These are phyloP conservation scores for Beauveria rudraprayagi DNA, from an alignment of 2,329 filamentous ascomycete species.

Conservation along the genomic window DNA sequence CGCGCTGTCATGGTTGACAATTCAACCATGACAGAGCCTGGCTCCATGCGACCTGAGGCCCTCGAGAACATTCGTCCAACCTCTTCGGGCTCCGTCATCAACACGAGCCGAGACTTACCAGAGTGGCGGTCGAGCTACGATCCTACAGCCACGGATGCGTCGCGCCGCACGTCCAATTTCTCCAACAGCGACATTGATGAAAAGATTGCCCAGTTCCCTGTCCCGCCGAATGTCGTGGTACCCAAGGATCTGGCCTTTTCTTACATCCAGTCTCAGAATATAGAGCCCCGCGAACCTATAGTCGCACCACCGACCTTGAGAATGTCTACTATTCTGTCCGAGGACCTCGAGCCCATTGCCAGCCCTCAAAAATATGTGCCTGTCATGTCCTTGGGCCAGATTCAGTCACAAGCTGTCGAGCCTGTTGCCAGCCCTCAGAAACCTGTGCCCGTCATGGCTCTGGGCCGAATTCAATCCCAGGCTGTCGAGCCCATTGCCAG, in stretches of 20 bases:
- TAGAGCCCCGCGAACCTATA: conserved; percentile 30
- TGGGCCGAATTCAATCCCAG: conserved; percentile 20
- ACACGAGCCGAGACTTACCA: conserved; percentile 17
- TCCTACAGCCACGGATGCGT: conserved; percentile 17
- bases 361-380: conserved; percentile 18
- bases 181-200: conserved; percentile 48
- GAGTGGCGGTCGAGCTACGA: conserved; percentile 19
- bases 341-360: conserved; percentile 24
- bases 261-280: conserved; percentile 33
- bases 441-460: conserved; percentile 18
- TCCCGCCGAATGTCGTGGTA: conserved; percentile 38
- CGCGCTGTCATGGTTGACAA: conserved; percentile 53
- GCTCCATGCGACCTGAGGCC: conserved; percentile 25
- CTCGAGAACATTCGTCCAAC: conserved; percentile 26
- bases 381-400: conserved; percentile 19
- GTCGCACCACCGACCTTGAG: conserved; percentile 18
- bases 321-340: conserved; percentile 20
- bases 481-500: conserved; percentile 24
- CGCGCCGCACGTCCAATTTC: conserved; percentile 38
- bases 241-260: conserved; percentile 35
- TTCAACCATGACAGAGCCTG: conserved; percentile 53
- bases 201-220: conserved; percentile 46
- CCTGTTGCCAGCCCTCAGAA: conserved; percentile 21
- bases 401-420: conserved; percentile 23
- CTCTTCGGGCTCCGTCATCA: conserved; percentile 36